Base-by-base conservation (phyloP, 495 filamentous ascomycete species). In the Aspergillus diversus region DNA sequence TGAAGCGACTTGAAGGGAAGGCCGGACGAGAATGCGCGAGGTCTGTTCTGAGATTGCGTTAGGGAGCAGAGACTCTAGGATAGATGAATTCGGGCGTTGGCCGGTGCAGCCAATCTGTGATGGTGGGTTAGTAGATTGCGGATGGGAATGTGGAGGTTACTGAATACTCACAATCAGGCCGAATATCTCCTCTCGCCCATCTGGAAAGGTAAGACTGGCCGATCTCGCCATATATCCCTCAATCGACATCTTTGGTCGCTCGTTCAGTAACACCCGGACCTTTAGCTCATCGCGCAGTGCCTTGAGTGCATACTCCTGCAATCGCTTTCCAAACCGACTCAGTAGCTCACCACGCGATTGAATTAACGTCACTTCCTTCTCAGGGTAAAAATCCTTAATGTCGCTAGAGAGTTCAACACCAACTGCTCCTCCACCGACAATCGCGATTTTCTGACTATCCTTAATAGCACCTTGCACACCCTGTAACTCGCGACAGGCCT, bases 391-490 rank as follows among this genome's bases (percentile, higher is more conserved):
- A 2, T 62, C 70, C 73, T 85, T 86, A 33, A 81, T 78, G 72
- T 88, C 84, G 7, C 74, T 72, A 0, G 81, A 81, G 27, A 85
- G 33, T 70, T 86, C 78, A 1, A 86, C 75, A 1, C 84, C 84
- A 0, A 82, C 83, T 6, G 83, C 74, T 0, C 84, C 85, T 4
- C 79, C 84, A 1, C 84, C 84, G 0, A 87, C 68, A 8, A 86
- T 71, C 5, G 79, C 83, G 35, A 86, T 74, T 12, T 71, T 71
- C 9, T 69, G 55, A 5, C 78, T 61, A 2, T 33, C 47, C 5
- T 34, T 1, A n/a, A 75, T 50, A 27, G 13, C 64, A 35, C 67
- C 60, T 61, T 66, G 73, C 65, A 51, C 71, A 49, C 0, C 64
- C 52, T 13, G 59, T 33, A 61, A 61, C 31, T 35, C 71, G 55